These are phyloP conservation scores for Combretum micranthum DNA, from an alignment of 345 rosid species.

Conservation along the genomic window DNA sequence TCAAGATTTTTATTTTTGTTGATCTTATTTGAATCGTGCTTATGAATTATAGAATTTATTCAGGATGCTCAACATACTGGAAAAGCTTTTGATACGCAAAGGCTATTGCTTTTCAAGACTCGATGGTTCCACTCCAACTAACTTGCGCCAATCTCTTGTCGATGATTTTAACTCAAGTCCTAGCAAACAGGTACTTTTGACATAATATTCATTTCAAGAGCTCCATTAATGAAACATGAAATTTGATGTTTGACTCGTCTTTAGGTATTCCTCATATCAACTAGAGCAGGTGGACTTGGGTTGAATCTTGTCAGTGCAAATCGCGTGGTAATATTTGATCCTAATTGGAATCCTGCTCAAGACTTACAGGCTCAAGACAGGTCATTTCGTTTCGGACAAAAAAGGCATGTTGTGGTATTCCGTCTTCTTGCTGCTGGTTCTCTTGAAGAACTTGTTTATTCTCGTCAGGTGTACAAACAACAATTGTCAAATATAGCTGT, in stretches of 20 bases:
- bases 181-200: constrained; percentile 62
- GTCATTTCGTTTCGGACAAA: constrained; percentile 94
- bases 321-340: constrained; percentile 92
- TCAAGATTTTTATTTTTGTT: too few species aligned
- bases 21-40: neutral
- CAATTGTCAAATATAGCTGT: constrained; percentile 96
- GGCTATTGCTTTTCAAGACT: constrained; percentile 87
- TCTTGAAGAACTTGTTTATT: constrained; percentile 79
- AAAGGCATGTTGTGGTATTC: constrained; percentile 87
- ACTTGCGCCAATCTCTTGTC: constrained; percentile 71
- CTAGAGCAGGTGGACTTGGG: constrained; percentile 98
- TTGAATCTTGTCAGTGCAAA: constrained; percentile 95
- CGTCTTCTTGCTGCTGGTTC: constrained; percentile 96
- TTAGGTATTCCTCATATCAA: constrained; percentile 96
- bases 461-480: constrained; percentile 93
- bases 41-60: constrained; percentile 15
- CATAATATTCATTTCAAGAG: neutral
- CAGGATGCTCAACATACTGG: constrained; percentile 94
- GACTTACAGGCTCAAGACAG: constrained; percentile 96
- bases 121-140: constrained; percentile 89
- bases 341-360: constrained; percentile 95
- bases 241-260: constrained; percentile 1
- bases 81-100: constrained; percentile 79
- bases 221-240: neutral
- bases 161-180: constrained; percentile 90